Evolutionary conservation across 352 stramenopile genomes (phyloP), one percentile per base, ranked within the genome.

Genomic region (Elongisporangium prolatum): DNA sequence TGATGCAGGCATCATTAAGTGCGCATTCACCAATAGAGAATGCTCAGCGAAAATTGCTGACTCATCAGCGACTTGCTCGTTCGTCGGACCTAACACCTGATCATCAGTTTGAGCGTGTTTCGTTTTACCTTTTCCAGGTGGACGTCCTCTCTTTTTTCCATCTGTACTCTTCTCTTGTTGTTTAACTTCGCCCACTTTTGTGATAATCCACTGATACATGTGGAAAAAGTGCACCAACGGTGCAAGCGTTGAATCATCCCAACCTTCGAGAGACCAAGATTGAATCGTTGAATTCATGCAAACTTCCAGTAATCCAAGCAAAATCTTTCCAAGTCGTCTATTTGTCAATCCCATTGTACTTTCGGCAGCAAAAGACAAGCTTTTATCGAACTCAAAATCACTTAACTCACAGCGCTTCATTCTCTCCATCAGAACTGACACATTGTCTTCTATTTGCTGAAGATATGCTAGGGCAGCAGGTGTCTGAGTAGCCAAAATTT

Each of bases 321-420:
- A 34, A 17, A 69, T 63, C 9, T 47, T 22, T 2, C 37, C 72
- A 2, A 82, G 37, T 7, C 65, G 68, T n/a, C 60, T 64, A 25
- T 80, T 81, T 5, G 64, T 65, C 21, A 71, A 55, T 0, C 68
- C 74, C 17, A 72, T 47, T 10, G 62, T 54, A 4, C 60, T 69
- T 20, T 74, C 50, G 1, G 53, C 10, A 0, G 55, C 64, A 22
- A 84, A 82, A 9, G 69, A 69, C 6, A 73, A 57, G 47, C 67
- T 67, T 53, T 80, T 77, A 57, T 84, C 71, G 17, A 84, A 69
- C 18, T 84, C 75, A 49, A 82, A 82, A 56, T 84, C 70, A 2
- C 54, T 55, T 2, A 82, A 50, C 49, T 79, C 70, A 48, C 75
- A 78, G 5, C 70, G 65, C 54, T 78, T 79, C 59, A 84, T 66